Conservation (phyloP, 352 stramenopile genomes). For the Saprolegnia diclina region DNA sequence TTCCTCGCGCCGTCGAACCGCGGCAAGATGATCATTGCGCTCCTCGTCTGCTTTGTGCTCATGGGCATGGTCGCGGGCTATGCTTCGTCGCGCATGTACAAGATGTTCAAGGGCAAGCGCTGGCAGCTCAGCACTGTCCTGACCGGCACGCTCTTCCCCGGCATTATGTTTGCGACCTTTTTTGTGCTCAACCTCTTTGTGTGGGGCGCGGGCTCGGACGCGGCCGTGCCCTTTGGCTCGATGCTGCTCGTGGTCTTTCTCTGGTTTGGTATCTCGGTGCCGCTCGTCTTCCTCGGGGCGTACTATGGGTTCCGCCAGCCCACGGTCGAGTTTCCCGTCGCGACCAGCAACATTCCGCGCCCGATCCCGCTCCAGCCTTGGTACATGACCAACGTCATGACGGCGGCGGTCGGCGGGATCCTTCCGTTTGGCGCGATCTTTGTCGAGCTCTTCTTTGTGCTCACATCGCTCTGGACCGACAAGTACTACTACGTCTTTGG, state of each 20-base stretch:
- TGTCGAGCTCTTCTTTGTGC: conserved; percentile 99
- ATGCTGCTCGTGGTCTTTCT: conserved; percentile 97
- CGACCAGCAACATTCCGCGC: conserved; percentile 97
- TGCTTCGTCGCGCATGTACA: conserved; percentile 95
- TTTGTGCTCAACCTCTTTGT: conserved; percentile 98
- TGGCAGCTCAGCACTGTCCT: conserved; percentile 96
- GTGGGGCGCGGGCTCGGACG: conserved; percentile 89
- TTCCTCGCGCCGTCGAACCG: conserved; percentile 96
- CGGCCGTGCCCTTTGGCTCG: conserved; percentile 93
- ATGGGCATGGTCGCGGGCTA: conserved; percentile 96
- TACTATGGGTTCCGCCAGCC: conserved; percentile 97
- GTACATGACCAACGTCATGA: conserved; percentile 95
- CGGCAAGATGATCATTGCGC: conserved; percentile 96
- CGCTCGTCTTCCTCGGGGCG: conserved; percentile 97
- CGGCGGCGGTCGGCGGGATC: conserved; percentile 93
- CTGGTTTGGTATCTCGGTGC: conserved; percentile 99
- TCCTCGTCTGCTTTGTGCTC: conserved; percentile 97
- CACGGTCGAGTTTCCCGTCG: conserved; percentile 94
- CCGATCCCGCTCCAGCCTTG: conserved; percentile 98
- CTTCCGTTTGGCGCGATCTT: conserved; percentile 99
- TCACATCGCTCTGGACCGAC: conserved; percentile 97
- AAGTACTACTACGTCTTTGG: conserved; percentile 99
- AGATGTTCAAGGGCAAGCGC: conserved; percentile 99
- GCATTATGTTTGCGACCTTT: conserved; percentile 95
- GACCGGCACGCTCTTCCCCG: conserved; percentile 95